Evolutionary conservation across 768 basidiomycete species (phyloP).

Genomic region (Cantharellus anzutake): DNA sequence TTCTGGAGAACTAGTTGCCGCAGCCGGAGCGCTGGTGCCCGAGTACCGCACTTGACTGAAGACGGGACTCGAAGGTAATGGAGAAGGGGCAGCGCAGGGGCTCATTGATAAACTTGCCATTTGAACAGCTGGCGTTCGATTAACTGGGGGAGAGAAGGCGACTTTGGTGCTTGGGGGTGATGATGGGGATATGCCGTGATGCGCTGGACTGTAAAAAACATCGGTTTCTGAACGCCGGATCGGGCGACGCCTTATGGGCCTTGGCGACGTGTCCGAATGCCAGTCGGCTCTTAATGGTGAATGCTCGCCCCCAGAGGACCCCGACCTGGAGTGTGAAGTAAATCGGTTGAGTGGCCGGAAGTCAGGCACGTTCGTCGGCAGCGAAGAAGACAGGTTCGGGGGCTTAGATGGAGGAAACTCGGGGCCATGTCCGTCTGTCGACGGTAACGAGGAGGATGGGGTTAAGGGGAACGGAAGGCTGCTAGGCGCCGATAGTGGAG

Average conservation of each 20-base stretch:
- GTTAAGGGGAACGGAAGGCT: not conserved
- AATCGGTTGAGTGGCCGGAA: not conserved
- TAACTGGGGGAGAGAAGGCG: not conserved
- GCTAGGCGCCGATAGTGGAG: not conserved
- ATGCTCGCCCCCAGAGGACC: not conserved
- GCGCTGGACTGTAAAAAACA: not conserved
- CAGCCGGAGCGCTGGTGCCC: not conserved
- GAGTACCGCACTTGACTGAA: not conserved
- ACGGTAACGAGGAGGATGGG: not conserved
- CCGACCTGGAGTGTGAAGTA: not conserved
- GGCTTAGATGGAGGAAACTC: not conserved
- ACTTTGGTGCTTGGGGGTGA: not conserved
- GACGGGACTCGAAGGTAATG: not conserved
- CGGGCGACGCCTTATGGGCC: not conserved
- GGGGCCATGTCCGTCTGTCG: not conserved
- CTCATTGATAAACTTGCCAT: not conserved
- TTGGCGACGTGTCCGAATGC: not conserved
- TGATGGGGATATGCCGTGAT: not conserved
- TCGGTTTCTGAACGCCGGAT: not conserved
- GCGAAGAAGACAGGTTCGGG: not conserved
- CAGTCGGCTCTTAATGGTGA: not conserved
- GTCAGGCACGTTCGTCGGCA: not conserved
- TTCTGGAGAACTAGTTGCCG: not conserved
- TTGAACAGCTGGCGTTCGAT: not conserved
- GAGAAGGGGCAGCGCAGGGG: not conserved